These are phyloP conservation scores for Sporobolomyces roseus DNA, from an alignment of 768 basidiomycete genomes.

Conservation along the genomic window DNA sequence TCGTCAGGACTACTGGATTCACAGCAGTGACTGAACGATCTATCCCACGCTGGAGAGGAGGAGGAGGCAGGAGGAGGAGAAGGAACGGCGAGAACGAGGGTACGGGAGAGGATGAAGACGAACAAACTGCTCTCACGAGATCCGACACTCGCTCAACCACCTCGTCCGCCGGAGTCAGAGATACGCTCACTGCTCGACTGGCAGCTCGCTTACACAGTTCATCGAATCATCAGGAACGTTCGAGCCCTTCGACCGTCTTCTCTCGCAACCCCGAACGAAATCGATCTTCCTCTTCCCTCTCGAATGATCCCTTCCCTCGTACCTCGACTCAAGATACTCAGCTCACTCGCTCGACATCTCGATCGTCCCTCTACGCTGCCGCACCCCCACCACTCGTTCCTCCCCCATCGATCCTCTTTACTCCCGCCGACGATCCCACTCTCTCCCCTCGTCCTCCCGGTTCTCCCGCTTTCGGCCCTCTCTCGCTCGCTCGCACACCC, in stretches of 20 bases:
- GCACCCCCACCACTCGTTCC: background rate
- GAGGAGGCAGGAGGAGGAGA: slow-evolving; percentile 1
- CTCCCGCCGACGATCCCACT: slow-evolving; percentile 31
- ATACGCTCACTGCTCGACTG: slow-evolving; percentile 29
- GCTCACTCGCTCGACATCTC: background rate
- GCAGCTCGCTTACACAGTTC: slow-evolving; percentile 6
- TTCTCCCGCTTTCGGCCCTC: slow-evolving; percentile 12
- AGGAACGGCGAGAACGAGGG: background rate
- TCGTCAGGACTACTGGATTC: slow-evolving; percentile 25
- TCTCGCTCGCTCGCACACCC: background rate
- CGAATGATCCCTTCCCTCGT: slow-evolving; percentile 14
- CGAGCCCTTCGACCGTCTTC: slow-evolving; percentile 30
- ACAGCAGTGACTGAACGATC: slow-evolving; percentile 10
- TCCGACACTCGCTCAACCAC: slow-evolving; percentile 18
- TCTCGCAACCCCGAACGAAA: background rate
- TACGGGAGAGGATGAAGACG: slow-evolving; percentile 6
- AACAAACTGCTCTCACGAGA: slow-evolving; percentile 32
- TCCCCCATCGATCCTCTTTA: slow-evolving; percentile 24
- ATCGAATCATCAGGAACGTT: background rate
- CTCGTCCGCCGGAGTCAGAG: slow-evolving; percentile 2
- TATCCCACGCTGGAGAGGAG: slow-evolving; percentile 9
- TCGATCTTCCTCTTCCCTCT: background rate
- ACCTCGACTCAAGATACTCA: slow-evolving; percentile 19
- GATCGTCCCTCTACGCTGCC: background rate
- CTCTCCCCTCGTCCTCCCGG: slow-evolving; percentile 14